Conservation (phyloP, 1,284 basidiomycete genomes). For the Cutaneotrichosporon cutaneum region DNA sequence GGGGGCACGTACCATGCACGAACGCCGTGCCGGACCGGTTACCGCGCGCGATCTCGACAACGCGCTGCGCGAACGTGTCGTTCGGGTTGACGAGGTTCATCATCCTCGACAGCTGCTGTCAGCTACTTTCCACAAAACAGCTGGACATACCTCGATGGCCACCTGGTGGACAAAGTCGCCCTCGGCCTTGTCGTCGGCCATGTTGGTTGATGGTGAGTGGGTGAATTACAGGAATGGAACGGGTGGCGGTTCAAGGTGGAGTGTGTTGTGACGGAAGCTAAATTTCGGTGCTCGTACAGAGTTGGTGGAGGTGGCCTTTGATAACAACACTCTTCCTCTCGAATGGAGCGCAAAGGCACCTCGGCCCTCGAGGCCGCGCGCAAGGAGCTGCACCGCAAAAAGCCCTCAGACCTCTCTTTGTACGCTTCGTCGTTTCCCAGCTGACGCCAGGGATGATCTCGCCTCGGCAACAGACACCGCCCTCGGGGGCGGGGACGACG, state of each 20-base stretch:
- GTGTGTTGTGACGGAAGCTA: constrained; percentile 18
- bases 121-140: neutral
- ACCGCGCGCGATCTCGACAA: constrained; percentile 74
- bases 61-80: constrained; percentile 71
- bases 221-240: neutral
- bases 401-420: constrained; percentile 19
- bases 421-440: neutral
- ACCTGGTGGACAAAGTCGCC: constrained; percentile 69
- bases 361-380: constrained; percentile 24
- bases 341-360: constrained; percentile 14
- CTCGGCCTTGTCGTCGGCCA: constrained; percentile 19
- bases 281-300: constrained; percentile 7
- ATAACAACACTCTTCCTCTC: constrained; percentile 2
- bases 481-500: constrained; percentile 16
- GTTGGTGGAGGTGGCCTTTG: constrained; percentile 6
- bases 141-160: constrained; percentile 61
- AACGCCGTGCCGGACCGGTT: constrained; percentile 65
- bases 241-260: constrained; percentile 3
- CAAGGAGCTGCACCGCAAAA: constrained; percentile 30
- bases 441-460: constrained; percentile 10
- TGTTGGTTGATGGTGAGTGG: neutral
- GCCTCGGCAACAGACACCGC: constrained; percentile 9
- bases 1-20: constrained; percentile 56
- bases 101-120: constrained; percentile 66
- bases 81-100: constrained; percentile 79